Evolutionary conservation across 1,284 basidiomycete species (phyloP).

Genomic region (Tylopilus sp.): DNA sequence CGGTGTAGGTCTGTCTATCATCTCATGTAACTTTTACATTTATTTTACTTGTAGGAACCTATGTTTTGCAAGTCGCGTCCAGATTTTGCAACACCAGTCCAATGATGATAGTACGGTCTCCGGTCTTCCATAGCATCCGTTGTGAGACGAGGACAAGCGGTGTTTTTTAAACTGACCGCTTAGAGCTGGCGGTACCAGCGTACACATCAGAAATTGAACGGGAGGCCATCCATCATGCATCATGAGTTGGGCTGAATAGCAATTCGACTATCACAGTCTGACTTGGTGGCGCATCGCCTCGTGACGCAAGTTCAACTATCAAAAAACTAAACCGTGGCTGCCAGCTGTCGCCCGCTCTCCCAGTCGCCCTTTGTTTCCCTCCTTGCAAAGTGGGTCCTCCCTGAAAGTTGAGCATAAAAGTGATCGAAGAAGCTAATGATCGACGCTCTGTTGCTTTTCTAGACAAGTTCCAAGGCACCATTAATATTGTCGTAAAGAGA

Average conservation of each 20-base stretch:
- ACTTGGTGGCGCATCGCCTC: neutral
- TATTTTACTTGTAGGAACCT: no score
- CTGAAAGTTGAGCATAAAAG: neutral
- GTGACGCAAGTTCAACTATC: neutral
- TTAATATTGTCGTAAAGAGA: neutral
- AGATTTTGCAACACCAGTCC: no score
- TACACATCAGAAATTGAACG: no score
- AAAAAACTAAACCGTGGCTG: neutral
- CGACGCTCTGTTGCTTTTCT: neutral
- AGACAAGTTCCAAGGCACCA: neutral
- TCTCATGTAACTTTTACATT: no score
- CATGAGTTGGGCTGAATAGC: neutral
- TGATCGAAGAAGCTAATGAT: neutral
- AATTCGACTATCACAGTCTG: neutral
- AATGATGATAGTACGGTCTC: no score
- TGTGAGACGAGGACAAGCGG: no score
- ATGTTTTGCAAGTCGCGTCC: no score
- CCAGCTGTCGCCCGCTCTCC: neutral
- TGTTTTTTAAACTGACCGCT: no score
- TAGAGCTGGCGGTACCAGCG: no score
- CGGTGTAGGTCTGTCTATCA: no score
- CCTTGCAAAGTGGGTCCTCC: constrained; percentile 11
- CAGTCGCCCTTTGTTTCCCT: constrained; percentile 7
- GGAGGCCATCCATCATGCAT: no score
- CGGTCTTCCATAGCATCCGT: no score